Evolutionary conservation across 108 stramenopile species (phyloP).

Genomic region (Parietichytrium sp.): DNA sequence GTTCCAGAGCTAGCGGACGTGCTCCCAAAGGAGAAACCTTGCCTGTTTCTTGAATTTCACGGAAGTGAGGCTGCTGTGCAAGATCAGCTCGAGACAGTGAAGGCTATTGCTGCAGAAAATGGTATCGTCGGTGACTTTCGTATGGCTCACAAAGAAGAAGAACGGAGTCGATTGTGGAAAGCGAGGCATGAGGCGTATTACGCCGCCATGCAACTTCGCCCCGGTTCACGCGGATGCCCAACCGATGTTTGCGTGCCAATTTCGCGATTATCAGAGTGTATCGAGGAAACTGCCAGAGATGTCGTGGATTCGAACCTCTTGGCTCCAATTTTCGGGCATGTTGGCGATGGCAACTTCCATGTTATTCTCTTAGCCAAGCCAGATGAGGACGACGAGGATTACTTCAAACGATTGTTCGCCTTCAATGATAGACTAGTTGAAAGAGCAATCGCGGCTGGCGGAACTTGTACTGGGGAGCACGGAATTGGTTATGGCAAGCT

Average conservation of each 20-base stretch:
- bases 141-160: constrained; percentile 61
- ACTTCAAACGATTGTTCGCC: constrained; percentile 62
- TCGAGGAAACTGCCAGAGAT: constrained; percentile 61
- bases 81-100: constrained; percentile 35
- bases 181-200: constrained; percentile 80
- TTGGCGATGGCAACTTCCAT: constrained; percentile 97
- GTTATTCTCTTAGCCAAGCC: constrained; percentile 71
- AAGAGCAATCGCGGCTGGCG: constrained; percentile 72
- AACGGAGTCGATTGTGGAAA: constrained; percentile 75
- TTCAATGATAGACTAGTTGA: constrained; percentile 68
- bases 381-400: constrained; percentile 69
- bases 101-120: constrained; percentile 62
- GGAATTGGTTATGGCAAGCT: constrained; percentile 89
- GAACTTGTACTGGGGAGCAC: constrained; percentile 96
- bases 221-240: constrained; percentile 53
- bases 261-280: constrained; percentile 73
- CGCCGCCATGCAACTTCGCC: constrained; percentile 67
- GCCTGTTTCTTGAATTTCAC: constrained; percentile 78
- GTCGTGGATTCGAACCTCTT: constrained; percentile 60
- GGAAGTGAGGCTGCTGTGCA: constrained; percentile 53
- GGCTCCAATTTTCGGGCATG: constrained; percentile 88
- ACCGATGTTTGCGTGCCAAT: constrained; percentile 95
- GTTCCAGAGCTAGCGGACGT: constrained; percentile 60
- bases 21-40: constrained; percentile 63
- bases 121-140: constrained; percentile 60